A percentile compares a stretch with the other conserved stretches of the same genome.
Evolutionary conservation across 495 filamentous ascomycete species (phyloP).

Genomic region (Hypoxylon rickii): DNA sequence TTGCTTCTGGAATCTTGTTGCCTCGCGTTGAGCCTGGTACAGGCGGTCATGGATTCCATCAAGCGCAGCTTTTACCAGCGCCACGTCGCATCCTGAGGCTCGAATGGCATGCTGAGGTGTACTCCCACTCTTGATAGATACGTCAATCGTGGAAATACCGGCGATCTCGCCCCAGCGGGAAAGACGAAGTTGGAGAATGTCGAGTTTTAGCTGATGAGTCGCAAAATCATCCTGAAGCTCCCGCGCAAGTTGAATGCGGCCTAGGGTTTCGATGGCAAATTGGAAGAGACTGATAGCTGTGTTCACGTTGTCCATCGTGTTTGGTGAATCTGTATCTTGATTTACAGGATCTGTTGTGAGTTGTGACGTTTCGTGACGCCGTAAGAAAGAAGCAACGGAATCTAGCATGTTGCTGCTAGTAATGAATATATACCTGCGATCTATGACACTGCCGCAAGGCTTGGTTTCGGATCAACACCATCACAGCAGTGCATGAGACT

Average conservation of each 20-base stretch:
- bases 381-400: too few species aligned
- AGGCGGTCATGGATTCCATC: background rate
- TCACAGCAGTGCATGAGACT: too few species aligned
- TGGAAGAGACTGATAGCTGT: background rate
- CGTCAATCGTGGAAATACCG: background rate
- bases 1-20: background rate
- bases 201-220: slow-evolving; percentile 15
- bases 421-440: too few species aligned
- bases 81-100: background rate
- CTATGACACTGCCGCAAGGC: too few species aligned
- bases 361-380: too few species aligned
- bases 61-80: background rate
- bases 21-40: background rate
- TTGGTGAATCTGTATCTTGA: too few species aligned
- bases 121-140: background rate
- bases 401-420: too few species aligned
- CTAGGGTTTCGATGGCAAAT: slow-evolving; percentile 2
- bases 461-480: too few species aligned
- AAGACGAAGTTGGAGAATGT: slow-evolving; percentile 13
- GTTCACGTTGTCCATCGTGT: slow-evolving; percentile 1
- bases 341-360: too few species aligned
- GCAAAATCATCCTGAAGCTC: slow-evolving; percentile 14
- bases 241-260: slow-evolving; percentile 7
- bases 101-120: background rate
- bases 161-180: slow-evolving; percentile 15